Evolutionary conservation across 1,284 basidiomycete species (phyloP).

Genomic region (Cutaneotrichosporon daszewskae): DNA sequence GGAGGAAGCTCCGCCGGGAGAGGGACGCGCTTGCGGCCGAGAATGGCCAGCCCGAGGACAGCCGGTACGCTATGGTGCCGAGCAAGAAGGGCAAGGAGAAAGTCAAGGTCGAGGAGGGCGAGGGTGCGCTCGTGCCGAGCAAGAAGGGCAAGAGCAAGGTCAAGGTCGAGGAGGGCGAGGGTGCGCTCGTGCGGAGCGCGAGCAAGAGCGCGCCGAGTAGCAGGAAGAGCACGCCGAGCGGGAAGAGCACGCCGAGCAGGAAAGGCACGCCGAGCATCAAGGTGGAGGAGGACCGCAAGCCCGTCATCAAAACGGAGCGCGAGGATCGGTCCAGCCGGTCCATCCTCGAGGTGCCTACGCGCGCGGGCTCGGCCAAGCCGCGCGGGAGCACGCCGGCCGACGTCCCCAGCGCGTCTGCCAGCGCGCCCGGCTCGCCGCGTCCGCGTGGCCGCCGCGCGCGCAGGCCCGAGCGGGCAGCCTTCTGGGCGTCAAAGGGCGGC

Average conservation of each 20-base stretch:
- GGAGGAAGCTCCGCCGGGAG: no score
- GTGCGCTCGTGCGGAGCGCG: not conserved
- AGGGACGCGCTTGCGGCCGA: no score
- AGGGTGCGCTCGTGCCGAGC: no score
- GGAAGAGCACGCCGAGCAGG: not conserved
- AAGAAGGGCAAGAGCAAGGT: not conserved
- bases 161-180: not conserved
- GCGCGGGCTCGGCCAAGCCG: not conserved
- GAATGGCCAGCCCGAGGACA: no score
- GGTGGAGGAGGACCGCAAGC: not conserved
- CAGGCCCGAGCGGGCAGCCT: not conserved
- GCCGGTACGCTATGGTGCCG: no score
- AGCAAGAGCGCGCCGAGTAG: not conserved
- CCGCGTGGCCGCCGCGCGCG: not conserved
- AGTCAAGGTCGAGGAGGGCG: no score
- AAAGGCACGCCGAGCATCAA: not conserved
- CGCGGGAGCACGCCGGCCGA: conserved; percentile 1
- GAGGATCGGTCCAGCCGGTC: not conserved
- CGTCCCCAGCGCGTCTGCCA: not conserved
- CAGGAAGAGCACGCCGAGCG: not conserved
- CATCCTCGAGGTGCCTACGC: not conserved
- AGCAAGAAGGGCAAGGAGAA: not conserved
- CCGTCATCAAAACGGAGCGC: not conserved
- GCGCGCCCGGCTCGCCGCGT: conserved; percentile 1
- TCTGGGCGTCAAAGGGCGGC: conserved; percentile 3